Evolutionary conservation across 768 basidiomycete species (phyloP).

Genomic region (Lanmaoa rubissima): DNA sequence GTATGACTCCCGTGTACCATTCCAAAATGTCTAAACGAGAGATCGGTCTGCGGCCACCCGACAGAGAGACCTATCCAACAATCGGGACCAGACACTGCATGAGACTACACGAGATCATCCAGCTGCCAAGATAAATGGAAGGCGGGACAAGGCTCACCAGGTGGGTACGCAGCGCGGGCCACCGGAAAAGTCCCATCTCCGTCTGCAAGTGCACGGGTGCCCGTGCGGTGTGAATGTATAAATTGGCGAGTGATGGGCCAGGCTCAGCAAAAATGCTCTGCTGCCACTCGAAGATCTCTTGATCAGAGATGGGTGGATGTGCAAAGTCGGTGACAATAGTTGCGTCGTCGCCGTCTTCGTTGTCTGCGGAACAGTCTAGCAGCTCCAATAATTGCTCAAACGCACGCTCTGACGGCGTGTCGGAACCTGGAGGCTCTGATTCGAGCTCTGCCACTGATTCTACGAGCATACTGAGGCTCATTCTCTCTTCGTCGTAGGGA

Average conservation of each 20-base stretch:
- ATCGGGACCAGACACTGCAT: not conserved
- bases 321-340: not conserved
- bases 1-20: constrained; percentile 3
- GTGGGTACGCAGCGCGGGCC: not conserved
- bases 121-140: not conserved
- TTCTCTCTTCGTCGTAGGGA: not conserved
- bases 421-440: not conserved
- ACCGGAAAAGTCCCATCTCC: not conserved
- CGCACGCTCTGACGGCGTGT: not conserved
- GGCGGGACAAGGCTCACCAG: not conserved
- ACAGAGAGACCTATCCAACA: constrained; percentile 8
- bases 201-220: not conserved
- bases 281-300: not conserved
- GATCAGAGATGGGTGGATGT: not conserved
- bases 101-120: not conserved
- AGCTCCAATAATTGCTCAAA: not conserved
- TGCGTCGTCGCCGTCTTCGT: not conserved
- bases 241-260: not conserved
- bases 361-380: not conserved
- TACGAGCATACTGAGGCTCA: not conserved
- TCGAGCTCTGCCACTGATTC: not conserved
- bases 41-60: not conserved
- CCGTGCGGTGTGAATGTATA: not conserved
- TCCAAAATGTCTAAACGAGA: constrained; percentile 3
- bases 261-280: not conserved